A percentile compares a stretch with the other conserved stretches of the same genome.
phyloP scores from a whole-genome alignment of 75 land plant genomes.

The Sequoiadendron giganteum region DNA sequence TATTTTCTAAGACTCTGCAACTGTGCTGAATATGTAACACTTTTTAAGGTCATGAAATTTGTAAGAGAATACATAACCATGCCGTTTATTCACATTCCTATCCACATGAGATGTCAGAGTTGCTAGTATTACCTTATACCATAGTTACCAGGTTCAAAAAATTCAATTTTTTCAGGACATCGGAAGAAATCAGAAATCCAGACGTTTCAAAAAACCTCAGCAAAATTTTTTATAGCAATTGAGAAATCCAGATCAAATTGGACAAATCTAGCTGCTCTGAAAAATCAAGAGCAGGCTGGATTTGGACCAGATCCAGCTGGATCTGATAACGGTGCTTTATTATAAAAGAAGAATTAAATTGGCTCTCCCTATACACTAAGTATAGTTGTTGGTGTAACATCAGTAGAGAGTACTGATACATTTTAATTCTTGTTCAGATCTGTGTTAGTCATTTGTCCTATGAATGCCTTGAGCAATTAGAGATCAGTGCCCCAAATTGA shows the following conservation, averaged over 20 bases:
- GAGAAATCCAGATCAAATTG: no score
- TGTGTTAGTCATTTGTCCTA: not conserved
- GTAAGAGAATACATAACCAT: not conserved
- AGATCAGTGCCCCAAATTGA: not conserved
- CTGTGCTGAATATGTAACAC: not conserved
- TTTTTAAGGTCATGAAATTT: not conserved
- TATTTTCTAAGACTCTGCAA: no score
- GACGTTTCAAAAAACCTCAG: no score
- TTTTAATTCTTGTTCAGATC: not conserved
- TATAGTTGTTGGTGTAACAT: not conserved
- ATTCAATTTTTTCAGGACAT: no score
- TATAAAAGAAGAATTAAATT: not conserved
- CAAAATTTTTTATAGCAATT: no score
- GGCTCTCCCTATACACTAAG: not conserved
- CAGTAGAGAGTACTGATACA: not conserved
- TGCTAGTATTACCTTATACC: no score
- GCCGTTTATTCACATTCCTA: not conserved
- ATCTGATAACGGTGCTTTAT: not conserved
- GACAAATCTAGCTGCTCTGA: no score
- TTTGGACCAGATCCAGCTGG: no score
- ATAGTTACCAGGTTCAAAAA: no score
- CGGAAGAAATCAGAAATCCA: no score
- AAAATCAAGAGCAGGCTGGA: no score
- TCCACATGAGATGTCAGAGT: not conserved
- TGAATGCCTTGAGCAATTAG: not conserved